Base-by-base conservation (phyloP, 2,329 filamentous ascomycete species). In the Lachnellula occidentalis region DNA sequence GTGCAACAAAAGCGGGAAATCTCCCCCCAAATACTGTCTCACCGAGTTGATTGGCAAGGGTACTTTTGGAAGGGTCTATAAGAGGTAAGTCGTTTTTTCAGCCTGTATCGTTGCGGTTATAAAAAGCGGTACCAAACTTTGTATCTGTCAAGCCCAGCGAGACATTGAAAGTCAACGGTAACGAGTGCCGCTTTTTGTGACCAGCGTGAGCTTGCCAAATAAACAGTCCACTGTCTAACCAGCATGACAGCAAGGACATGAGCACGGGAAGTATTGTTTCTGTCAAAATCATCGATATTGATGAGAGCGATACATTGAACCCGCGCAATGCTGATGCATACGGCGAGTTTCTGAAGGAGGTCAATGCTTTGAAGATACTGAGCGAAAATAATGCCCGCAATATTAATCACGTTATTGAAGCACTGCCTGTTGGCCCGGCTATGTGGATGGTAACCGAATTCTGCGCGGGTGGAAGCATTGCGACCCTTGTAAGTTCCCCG, bases 381-480 rank as follows among this genome's bases (percentile, higher is more conserved):
- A 85, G 86, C 65, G 85, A 89, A 61, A 87, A 80, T 61, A 86
- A 84, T 47, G 88, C 88, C 17, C 80, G 81, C 61, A 92, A 92
- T 66, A 85, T 95, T 72, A 94, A 92, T 68, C 80, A 85, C 63
- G 86, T 92, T 50, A 85, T 92, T 63, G 88, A 92, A 61, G 88
- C 88, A 4, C 78, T 92, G 19, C 83, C 87, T 8, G 83, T 92
- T 37, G 87, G 87, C 42, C 85, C 87, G 62, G 82, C 89, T 57
- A 85, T 95, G 74, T 95, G 90, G 90, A 89, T 94, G 75, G 83
- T 94, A 53, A 92, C 87, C 56, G 88, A 94, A 72, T 91, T 92
- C 70, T 92, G 89, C 64, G 88, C 87, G 5, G 90, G 90, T 58
- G 90, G 90, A 48, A 94, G 89, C 69, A 86, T 95, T 69, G 86